These are phyloP conservation scores for Aspergillus vadensis DNA, from an alignment of 2,329 filamentous ascomycete genomes.

Conservation along the genomic window DNA sequence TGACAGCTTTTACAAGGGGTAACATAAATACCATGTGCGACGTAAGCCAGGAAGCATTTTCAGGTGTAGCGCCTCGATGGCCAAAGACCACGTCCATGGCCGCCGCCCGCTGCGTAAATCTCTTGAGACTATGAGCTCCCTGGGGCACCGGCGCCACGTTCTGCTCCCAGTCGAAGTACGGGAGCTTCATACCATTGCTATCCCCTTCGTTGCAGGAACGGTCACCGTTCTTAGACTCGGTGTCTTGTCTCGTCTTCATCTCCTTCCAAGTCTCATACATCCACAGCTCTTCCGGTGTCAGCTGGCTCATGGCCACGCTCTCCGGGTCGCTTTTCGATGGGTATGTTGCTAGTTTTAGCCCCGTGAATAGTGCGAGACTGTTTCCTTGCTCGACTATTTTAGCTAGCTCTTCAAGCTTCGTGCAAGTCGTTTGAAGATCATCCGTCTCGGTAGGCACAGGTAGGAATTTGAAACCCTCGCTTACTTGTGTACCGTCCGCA, in stretches of 20 bases:
- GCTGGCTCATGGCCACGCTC: conserved; percentile 15
- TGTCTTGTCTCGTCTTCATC: background rate
- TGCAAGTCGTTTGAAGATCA: conserved; percentile 20
- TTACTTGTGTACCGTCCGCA: conserved; percentile 4
- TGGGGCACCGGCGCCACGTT: conserved; percentile 20
- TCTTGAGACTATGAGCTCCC: conserved; percentile 22
- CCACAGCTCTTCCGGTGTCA: conserved; percentile 16
- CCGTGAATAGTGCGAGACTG: conserved; percentile 25
- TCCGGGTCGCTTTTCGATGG: conserved; percentile 11
- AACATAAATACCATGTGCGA: conserved; percentile 16
- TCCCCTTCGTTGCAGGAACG: background rate
- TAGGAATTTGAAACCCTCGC: conserved; percentile 13
- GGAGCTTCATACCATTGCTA: conserved; percentile 4
- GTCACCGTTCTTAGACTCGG: background rate
- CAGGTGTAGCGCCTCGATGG: conserved; percentile 24
- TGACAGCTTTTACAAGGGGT: conserved; percentile 30
- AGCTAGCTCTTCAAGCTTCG: conserved; percentile 22
- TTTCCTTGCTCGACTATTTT: conserved; percentile 18
- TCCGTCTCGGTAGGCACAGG: conserved; percentile 20
- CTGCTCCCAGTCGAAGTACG: conserved; percentile 21
- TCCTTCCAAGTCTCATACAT: conserved; percentile 22
- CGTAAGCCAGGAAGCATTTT: conserved; percentile 30
- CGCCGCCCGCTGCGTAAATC: conserved; percentile 22
- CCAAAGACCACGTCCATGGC: conserved; percentile 26
- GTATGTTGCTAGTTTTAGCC: conserved; percentile 15